A percentile compares a stretch with the other conserved stretches of the same genome.
Evolutionary conservation across 2,329 filamentous ascomycete species (phyloP).

Genomic region (Phialophora chinensis): DNA sequence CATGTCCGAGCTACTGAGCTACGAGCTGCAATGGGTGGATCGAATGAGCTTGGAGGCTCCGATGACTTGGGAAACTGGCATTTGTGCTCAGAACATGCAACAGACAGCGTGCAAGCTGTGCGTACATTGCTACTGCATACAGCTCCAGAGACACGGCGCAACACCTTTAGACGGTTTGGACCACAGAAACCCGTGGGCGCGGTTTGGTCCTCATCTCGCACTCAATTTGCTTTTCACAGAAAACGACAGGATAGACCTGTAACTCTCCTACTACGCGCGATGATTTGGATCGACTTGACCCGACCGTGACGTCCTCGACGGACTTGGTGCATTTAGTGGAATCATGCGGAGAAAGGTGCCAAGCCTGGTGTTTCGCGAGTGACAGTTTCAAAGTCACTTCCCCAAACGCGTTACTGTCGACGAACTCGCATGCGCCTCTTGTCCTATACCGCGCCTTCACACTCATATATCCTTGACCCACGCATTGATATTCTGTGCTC

Average conservation of each 20-base stretch:
- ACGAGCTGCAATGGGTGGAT: conserved; percentile 31
- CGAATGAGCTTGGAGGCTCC: conserved; percentile 22
- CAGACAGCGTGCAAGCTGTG: conserved; percentile 30
- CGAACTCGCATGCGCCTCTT: not conserved
- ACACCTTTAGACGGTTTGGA: conserved; percentile 30
- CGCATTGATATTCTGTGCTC: not conserved
- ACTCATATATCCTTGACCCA: not conserved
- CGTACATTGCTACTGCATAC: conserved; percentile 31
- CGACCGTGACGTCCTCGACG: not conserved
- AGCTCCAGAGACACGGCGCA: conserved; percentile 21
- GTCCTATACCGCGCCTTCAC: not conserved
- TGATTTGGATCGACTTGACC: not conserved
- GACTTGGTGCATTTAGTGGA: not conserved
- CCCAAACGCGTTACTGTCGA: conserved; percentile 17
- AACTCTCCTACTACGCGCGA: not conserved
- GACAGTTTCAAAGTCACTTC: conserved; percentile 21
- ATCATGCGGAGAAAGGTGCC: conserved; percentile 7
- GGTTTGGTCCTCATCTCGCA: conserved; percentile 18
- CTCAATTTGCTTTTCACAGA: conserved; percentile 17
- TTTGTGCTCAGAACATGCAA: conserved; percentile 35
- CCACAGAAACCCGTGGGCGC: conserved; percentile 24
- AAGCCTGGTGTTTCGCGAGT: conserved; percentile 9
- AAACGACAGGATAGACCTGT: conserved; percentile 11
- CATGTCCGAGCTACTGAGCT: conserved; percentile 25
- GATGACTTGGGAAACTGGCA: conserved; percentile 26